Conservation (phyloP, 2,329 filamentous ascomycete genomes). For the Erysiphe pulchra region DNA sequence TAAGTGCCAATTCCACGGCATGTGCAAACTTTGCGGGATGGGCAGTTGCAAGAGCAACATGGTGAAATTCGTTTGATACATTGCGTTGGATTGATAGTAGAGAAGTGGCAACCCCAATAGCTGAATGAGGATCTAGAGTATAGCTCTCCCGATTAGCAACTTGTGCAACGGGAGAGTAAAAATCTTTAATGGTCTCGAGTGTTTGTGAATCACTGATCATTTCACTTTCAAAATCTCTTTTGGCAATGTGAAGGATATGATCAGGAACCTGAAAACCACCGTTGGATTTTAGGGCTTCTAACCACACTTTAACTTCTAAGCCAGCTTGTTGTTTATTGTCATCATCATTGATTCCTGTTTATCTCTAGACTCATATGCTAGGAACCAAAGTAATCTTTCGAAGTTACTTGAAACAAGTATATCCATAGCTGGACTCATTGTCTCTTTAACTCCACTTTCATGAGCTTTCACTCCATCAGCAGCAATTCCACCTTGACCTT, state of each 20-base stretch:
- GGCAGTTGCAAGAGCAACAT: conserved; percentile 75
- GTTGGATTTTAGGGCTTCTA: conserved; percentile 50
- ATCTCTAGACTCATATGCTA: conserved; percentile 46
- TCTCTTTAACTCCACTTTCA: conserved; percentile 59
- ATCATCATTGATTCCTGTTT: conserved; percentile 33
- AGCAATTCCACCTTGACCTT: conserved; percentile 26
- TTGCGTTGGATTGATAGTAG: conserved; percentile 36
- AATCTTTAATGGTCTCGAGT: conserved; percentile 33
- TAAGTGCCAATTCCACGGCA: conserved; percentile 59
- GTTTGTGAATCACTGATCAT: conserved; percentile 40
- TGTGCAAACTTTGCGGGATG: conserved; percentile 87
- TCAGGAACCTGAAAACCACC: conserved; percentile 63
- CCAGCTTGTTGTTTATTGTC: conserved; percentile 46
- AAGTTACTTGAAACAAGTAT: conserved; percentile 94
- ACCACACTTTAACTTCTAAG: conserved; percentile 54
- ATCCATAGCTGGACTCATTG: conserved; percentile 87
- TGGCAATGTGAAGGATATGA: conserved; percentile 45
- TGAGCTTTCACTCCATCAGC: conserved; percentile 35
- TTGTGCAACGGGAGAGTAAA: conserved; percentile 18
- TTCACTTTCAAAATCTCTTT: conserved; percentile 60
- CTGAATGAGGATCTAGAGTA: conserved; percentile 78
- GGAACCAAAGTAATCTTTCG: conserved; percentile 82
- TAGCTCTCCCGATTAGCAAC: conserved; percentile 28
- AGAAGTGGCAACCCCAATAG: conserved; percentile 61
- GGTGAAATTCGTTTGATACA: conserved; percentile 21